Evolutionary conservation across 1,284 basidiomycete genomes (phyloP), one percentile per base, ranked within the genome.

Genomic region (Clitocybe nebularis): DNA sequence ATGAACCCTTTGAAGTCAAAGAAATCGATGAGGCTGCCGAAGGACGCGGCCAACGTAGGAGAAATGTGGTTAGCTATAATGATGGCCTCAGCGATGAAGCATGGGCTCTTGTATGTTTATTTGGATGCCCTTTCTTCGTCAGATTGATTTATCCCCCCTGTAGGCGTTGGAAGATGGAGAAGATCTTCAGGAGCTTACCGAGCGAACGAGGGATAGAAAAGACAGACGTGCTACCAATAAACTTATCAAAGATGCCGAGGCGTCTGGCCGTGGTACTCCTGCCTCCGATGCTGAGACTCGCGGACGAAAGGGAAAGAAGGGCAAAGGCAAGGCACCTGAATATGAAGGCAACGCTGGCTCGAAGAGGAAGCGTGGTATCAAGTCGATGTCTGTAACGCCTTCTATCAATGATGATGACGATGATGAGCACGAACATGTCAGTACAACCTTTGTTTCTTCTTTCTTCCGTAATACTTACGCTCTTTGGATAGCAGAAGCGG

Each of bases 41-140:
- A 56, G 89, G 90, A 35, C 81, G 91, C 48, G 92, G 94, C 30
- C 85, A 91, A 59, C 77, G 95, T 45, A 81, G 81, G 45, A 78
- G 90, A 52, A 87, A 81, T 43, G 77, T 87, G 22, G 92, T 99
- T 43, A 88, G 84, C 59, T 99, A 99, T 63, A 94, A 90, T 50
- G 95, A 98, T 60, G 94, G 93, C 13, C 73, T 98, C 39, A 88
- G 84, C 41, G 94, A 98, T 57, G 93, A 97, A 59, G 88, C 95
- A 55, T 98, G 90, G 87, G 80, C 89, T 25, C 78, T 89, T 73
- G 83, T 84, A 57, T 48, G 72, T 60, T 14, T 44, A 32, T 43
- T n/a, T n/a, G n/a, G n/a, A n/a, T n/a, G n/a, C n/a, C n/a, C 22
- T 16, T 41, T 17, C 24, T 32, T 7, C 7, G 6, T 26, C 6